Evolutionary conservation across 1,284 basidiomycete genomes (phyloP).

Genomic region (Spongiforma sp.): DNA sequence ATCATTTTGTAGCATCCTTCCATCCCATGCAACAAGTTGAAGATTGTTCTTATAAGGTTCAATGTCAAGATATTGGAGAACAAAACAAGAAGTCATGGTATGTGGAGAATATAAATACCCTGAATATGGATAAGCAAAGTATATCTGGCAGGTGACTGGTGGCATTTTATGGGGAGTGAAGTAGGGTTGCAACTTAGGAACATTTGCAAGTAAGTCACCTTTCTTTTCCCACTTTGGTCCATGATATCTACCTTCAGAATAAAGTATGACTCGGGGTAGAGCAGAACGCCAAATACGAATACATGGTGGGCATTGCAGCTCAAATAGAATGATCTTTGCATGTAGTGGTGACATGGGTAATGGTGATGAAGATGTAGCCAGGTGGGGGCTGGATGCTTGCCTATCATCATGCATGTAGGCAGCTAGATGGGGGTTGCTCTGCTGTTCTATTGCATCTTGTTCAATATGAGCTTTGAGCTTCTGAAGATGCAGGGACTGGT

Average conservation of each 20-base stretch:
- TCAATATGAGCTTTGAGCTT: too few relatives aligned
- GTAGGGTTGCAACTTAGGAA: slow-evolving; percentile 14
- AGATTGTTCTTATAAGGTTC: slow-evolving; percentile 46
- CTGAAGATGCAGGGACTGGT: too few relatives aligned
- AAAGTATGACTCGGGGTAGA: slow-evolving; percentile 44
- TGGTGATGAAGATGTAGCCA: slow-evolving; percentile 61
- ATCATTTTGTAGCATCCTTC: slow-evolving; percentile 29
- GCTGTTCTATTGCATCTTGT: too few relatives aligned
- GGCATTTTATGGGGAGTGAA: slow-evolving; percentile 7
- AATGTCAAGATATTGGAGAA: slow-evolving; percentile 31
- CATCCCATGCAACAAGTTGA: slow-evolving; percentile 26
- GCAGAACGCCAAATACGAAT: slow-evolving; percentile 50
- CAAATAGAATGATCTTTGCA: slow-evolving; percentile 47
- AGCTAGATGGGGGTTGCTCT: too few relatives aligned
- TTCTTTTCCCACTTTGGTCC: background rate
- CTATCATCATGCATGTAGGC: too few relatives aligned
- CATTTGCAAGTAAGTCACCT: slow-evolving; percentile 8
- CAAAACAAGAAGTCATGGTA: slow-evolving; percentile 35
- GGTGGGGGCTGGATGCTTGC: too few relatives aligned
- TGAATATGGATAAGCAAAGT: slow-evolving; percentile 41
- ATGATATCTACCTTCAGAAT: slow-evolving; percentile 21
- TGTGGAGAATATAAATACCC: slow-evolving; percentile 42
- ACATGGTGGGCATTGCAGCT: slow-evolving; percentile 48
- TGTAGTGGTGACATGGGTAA: slow-evolving; percentile 37
- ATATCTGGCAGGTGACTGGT: slow-evolving; percentile 33